phyloP scores from a whole-genome alignment of 164 flowering plant genomes.

The Warburgia ugandensis region DNA sequence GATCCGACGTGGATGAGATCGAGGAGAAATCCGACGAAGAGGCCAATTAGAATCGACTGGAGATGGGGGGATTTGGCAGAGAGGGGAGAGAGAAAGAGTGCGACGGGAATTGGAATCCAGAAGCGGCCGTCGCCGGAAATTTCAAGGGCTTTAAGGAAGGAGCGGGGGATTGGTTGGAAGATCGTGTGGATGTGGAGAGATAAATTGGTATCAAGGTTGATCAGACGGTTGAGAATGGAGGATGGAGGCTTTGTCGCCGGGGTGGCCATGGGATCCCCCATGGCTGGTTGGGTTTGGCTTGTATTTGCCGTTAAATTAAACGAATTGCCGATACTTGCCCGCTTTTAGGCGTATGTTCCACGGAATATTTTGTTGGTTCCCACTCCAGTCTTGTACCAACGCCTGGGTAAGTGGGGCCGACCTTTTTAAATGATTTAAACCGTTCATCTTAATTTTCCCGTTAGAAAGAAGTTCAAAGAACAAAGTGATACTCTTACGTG shows the following conservation, averaged over 20 bases:
- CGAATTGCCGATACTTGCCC: no score
- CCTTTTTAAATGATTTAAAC: no score
- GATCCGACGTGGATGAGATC: slow-evolving; percentile 57
- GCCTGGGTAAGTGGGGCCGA: no score
- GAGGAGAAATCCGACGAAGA: slow-evolving; percentile 48
- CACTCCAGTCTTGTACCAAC: no score
- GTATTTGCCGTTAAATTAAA: no score
- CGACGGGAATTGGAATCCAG: slow-evolving; percentile 49
- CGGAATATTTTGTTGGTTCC: no score
- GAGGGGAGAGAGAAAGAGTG: slow-evolving; percentile 34
- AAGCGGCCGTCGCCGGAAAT: slow-evolving; percentile 80
- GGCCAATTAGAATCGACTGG: slow-evolving; percentile 20
- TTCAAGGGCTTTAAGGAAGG: slow-evolving; percentile 51
- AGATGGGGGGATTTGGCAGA: slow-evolving; percentile 17
- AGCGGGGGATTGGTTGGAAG: slow-evolving; percentile 37
- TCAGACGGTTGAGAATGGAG: slow-evolving; percentile 29
- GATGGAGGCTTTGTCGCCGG: slow-evolving; percentile 1
- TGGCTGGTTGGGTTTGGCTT: neutral
- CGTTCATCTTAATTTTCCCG: no score
- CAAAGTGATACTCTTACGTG: no score
- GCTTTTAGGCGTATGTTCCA: no score
- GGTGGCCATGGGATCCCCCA: neutral
- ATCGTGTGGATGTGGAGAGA: slow-evolving; percentile 51
- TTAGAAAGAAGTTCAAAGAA: no score
- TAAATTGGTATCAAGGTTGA: slow-evolving; percentile 34